Base-by-base conservation (phyloP, 805 yeast species). In the Grigorovia transvaalensis region DNA sequence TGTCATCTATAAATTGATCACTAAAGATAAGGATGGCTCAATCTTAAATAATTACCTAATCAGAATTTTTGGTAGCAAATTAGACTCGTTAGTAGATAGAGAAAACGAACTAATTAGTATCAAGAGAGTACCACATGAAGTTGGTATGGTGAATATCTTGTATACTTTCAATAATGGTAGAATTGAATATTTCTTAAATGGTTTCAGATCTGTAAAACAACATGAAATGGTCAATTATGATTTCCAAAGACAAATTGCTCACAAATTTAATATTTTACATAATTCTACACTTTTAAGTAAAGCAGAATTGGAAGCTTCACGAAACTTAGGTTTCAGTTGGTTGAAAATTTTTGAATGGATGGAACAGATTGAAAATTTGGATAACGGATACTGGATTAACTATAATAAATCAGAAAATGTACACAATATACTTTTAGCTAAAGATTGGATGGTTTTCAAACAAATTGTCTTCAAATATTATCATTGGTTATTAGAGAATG, bases 191-290 rank as follows among this genome's bases (percentile, higher is more conserved):
- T 91, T 84, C 61, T 72, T 91, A 54, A 84, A 82, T 48, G 83
- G 88, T 49, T 91, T 90, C 29, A 71, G 77, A 53, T 81, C 96
- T 1, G 74, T 91, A 58, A 79, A 81, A 43, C 82, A 79, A 56
- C 72, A 75, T 4, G 87, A 85, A 57, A 78, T 90, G 54, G 74
- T 89, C 61, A 79, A 80, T 54, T 79, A 83, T 43, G 80, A 80
- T 20, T 80, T 85, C 23, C 78, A 85, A 50, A 79, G 82, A 54
- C 85, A 82, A 72, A 81, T 90, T 56, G 96, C 96, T 9, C 79
- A 90, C 71, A 81, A 96, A 70, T 90, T 90, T 96, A 82, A 88
- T 61, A 96, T 90, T 57, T 75, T 90, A 51, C 98, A 91, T 65
- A 74, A 75, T 53, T 85, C 87, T 58, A 79, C 89, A 35, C 77